Conservation (phyloP, 306 rosid species). For the Geum urbanum region DNA sequence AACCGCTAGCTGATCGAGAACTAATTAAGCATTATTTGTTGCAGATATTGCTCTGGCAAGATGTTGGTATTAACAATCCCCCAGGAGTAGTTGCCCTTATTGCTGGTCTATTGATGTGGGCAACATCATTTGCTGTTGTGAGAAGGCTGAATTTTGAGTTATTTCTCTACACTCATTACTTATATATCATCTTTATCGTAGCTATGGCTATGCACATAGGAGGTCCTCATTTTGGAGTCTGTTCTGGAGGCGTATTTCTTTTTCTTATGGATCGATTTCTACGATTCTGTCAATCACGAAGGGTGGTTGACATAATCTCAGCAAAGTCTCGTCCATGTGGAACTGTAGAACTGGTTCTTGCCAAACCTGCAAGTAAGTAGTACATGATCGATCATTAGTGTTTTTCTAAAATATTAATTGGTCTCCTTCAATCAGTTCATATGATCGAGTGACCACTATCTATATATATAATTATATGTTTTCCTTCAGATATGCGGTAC, state of each 20-base stretch:
- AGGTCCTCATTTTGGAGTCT: slow-evolving; percentile 62
- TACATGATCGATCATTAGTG: background rate
- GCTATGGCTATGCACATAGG: slow-evolving; percentile 86
- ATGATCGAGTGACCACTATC: too few relatives aligned
- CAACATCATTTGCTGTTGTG: slow-evolving; percentile 75
- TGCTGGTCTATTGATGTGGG: slow-evolving; percentile 91
- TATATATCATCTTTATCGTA: slow-evolving; percentile 64
- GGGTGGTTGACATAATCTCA: slow-evolving; percentile 61
- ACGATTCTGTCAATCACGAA: slow-evolving; percentile 81
- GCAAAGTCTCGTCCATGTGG: slow-evolving; percentile 82
- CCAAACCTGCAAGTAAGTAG: slow-evolving; percentile 76
- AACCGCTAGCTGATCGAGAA: background rate
- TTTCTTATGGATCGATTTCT: slow-evolving; percentile 84
- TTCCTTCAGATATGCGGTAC: slow-evolving; percentile 61
- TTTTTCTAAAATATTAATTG: slow-evolving; percentile 2
- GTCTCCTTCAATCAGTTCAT: too few relatives aligned
- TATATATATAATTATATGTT: background rate
- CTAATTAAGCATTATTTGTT: slow-evolving; percentile 9
- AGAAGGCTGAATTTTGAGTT: slow-evolving; percentile 73
- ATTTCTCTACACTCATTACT: slow-evolving; percentile 93
- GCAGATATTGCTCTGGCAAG: slow-evolving; percentile 72
- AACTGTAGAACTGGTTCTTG: slow-evolving; percentile 70
- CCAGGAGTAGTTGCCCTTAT: slow-evolving; percentile 75
- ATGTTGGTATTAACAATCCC: slow-evolving; percentile 61
- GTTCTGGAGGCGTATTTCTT: slow-evolving; percentile 75